phyloP scores from a whole-genome alignment of 768 basidiomycete genomes.

The Boletellus emodensis region DNA sequence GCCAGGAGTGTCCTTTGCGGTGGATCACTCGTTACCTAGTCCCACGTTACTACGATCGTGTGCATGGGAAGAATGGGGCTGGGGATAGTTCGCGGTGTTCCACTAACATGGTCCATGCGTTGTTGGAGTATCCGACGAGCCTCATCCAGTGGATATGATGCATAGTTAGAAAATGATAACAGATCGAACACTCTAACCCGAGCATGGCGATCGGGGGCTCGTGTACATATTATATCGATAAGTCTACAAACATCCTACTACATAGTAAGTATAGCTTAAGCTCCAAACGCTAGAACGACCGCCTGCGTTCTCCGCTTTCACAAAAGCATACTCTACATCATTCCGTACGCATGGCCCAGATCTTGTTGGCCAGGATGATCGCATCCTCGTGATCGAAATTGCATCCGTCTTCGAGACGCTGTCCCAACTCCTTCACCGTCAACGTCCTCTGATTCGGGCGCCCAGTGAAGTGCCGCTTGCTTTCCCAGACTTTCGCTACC shows the following conservation, averaged over 20 bases:
- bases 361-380: slow-evolving; percentile 11
- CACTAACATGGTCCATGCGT: no score
- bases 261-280: not conserved
- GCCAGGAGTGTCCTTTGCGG: no score
- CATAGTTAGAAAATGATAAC: no score
- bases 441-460: not conserved
- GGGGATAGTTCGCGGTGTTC: no score
- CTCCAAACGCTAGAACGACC: not conserved
- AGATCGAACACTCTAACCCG: no score
- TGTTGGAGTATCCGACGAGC: no score
- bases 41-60: no score
- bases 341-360: slow-evolving; percentile 16
- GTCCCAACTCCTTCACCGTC: slow-evolving; percentile 14
- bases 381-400: slow-evolving; percentile 12
- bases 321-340: not conserved
- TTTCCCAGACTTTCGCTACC: slow-evolving; percentile 10
- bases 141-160: no score
- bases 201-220: no score
- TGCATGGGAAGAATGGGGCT: no score
- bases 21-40: no score
- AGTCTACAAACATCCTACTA: not conserved
- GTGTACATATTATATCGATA: not conserved
- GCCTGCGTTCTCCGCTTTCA: slow-evolving; percentile 2
- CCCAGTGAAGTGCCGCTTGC: not conserved
- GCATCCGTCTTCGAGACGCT: slow-evolving; percentile 15